Evolutionary conservation across 176 grass and related monocot genomes (phyloP).

Genomic region (Microstegium vimineum): DNA sequence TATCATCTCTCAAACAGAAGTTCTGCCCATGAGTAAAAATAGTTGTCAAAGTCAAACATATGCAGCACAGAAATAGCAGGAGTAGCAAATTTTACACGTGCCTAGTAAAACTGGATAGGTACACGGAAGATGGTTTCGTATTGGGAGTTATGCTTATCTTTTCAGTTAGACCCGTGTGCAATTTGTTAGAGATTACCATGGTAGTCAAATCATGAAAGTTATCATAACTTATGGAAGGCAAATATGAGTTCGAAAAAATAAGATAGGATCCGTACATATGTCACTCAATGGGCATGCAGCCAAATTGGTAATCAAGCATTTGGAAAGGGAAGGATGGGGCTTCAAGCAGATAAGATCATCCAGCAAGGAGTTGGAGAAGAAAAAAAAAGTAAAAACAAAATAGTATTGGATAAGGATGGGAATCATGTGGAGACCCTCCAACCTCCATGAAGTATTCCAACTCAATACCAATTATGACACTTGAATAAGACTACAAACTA

Average conservation of each 20-base stretch:
- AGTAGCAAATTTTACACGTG: conserved; percentile 6
- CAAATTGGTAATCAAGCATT: conserved; percentile 39
- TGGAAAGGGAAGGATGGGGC: conserved; percentile 28
- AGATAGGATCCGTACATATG: conserved; percentile 27
- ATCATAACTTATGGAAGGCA: conserved; percentile 14
- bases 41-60: conserved; percentile 8
- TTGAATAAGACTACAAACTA: conserved; percentile 40
- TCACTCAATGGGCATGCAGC: conserved; percentile 10
- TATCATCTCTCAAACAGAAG: conserved; percentile 79
- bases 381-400: conserved; percentile 26
- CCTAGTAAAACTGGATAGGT: conserved; percentile 8
- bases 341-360: conserved; percentile 62
- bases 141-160: neutral
- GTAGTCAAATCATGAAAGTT: conserved; percentile 5
- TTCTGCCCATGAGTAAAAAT: conserved; percentile 54
- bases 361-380: conserved; percentile 15
- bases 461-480: conserved; percentile 35
- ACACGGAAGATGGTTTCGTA: neutral
- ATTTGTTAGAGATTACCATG: neutral
- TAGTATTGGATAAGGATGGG: conserved; percentile 52
- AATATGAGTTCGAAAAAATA: conserved; percentile 8
- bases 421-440: conserved; percentile 49
- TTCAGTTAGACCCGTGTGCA: neutral
- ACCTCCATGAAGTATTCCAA: conserved; percentile 36
- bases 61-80: neutral